These are phyloP conservation scores for Curvularia sp. DNA, from an alignment of 2,329 filamentous ascomycete genomes.

Conservation along the genomic window DNA sequence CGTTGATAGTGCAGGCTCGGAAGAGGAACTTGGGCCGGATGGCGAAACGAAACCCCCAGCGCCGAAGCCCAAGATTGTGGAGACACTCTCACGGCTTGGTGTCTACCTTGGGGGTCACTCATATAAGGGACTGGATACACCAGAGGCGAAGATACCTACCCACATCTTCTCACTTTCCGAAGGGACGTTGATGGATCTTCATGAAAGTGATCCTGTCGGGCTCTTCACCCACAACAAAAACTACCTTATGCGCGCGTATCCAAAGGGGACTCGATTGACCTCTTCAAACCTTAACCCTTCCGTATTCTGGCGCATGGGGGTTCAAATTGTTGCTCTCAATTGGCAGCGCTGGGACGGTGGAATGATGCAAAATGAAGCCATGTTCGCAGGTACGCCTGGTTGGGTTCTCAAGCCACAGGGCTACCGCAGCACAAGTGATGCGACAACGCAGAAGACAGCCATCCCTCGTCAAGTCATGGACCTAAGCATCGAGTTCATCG, in stretches of 20 bases:
- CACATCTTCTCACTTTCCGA: constrained; percentile 72
- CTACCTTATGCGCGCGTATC: constrained; percentile 87
- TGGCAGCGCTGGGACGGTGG: constrained; percentile 92
- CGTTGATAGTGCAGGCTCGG: constrained; percentile 33
- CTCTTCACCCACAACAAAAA: constrained; percentile 83
- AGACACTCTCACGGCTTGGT: constrained; percentile 74
- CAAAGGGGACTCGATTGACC: constrained; percentile 78
- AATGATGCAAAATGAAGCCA: constrained; percentile 95
- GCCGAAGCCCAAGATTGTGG: constrained; percentile 66
- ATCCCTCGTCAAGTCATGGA: constrained; percentile 64
- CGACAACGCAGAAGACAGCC: constrained; percentile 53
- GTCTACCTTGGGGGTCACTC: constrained; percentile 88
- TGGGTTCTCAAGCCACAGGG: constrained; percentile 85
- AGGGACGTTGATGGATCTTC: constrained; percentile 69
- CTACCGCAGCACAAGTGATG: constrained; percentile 62
- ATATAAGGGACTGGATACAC: constrained; percentile 74
- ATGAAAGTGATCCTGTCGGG: constrained; percentile 60
- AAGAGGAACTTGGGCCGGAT: constrained; percentile 45
- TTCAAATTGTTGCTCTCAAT: constrained; percentile 91
- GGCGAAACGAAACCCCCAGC: constrained; percentile 60
- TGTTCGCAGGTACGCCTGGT: constrained; percentile 82
- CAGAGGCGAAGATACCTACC: constrained; percentile 60
- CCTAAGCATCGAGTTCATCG: constrained; percentile 74
- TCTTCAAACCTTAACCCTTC: constrained; percentile 88
- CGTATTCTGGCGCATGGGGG: constrained; percentile 84